phyloP scores from a whole-genome alignment of 2,329 filamentous ascomycete species.

The Pyrenochaeta sp. region DNA sequence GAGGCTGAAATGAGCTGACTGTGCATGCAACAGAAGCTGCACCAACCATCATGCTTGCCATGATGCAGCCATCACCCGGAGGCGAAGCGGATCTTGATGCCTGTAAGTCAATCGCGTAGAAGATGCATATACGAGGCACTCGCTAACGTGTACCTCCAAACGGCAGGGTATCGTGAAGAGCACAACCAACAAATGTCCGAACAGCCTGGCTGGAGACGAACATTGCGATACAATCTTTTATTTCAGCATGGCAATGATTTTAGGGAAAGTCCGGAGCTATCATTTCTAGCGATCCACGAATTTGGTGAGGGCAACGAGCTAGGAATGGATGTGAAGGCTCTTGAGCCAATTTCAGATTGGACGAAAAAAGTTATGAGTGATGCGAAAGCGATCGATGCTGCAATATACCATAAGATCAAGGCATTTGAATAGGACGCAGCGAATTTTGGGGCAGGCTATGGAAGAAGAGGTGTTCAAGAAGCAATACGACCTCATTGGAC shows the following conservation, averaged over 20 bases:
- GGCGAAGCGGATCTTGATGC: constrained; percentile 35
- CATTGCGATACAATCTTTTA: constrained; percentile 30
- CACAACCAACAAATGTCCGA: constrained; percentile 45
- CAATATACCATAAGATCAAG: constrained; percentile 30
- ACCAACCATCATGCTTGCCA: constrained; percentile 33
- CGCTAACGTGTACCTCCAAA: too few relatives aligned
- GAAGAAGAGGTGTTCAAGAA: background rate
- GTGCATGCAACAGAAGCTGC: constrained; percentile 18
- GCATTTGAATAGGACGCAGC: background rate
- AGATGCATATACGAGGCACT: too few relatives aligned
- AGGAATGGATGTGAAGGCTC: constrained; percentile 33
- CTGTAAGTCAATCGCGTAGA: constrained; percentile 10
- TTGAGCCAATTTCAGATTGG: constrained; percentile 43
- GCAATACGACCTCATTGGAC: background rate
- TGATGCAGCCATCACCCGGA: constrained; percentile 35
- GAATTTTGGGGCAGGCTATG: background rate
- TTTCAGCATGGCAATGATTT: constrained; percentile 18
- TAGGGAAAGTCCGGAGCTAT: constrained; percentile 18
- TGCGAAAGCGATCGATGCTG: constrained; percentile 38
- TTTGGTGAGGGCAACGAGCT: constrained; percentile 38
- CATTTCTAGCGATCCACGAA: constrained; percentile 40
- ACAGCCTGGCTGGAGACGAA: constrained; percentile 38
- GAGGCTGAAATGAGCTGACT: background rate
- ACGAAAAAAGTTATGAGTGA: constrained; percentile 36
- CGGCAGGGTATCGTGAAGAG: constrained; percentile 36